Evolutionary conservation across 805 yeast species (phyloP), one percentile per base, ranked within the genome.

Genomic region (Blastobotrys chiropterorum): DNA sequence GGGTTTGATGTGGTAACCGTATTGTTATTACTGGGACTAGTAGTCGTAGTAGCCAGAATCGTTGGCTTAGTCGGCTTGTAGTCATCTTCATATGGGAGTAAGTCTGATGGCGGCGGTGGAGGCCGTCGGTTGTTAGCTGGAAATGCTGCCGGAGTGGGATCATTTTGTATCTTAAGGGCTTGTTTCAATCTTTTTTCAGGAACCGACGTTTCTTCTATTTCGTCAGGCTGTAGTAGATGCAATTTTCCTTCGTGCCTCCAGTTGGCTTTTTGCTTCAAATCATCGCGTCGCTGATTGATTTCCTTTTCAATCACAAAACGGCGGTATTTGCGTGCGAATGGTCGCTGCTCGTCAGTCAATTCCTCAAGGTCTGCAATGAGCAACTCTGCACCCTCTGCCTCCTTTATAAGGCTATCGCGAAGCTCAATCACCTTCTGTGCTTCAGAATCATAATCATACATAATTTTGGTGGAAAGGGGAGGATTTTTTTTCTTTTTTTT

Each of bases 301-400:
- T 44, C 26, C 45, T 52, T 52, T 30, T 52, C 51, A 13, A 52
- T 45, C 16, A 20, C 47, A 3, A 50, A 42, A 15, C 53, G 50
- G n/a, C 26, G 41, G 44, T 50, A 53, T 13, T 50, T 31, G 14
- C 17, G 40, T 30, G 46, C 26, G 42, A 50, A 48, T 16, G 46
- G 39, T 11, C 17, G 17, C 2, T 42, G 50, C n/a, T 53, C 51
- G 7, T 46, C 38, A 8, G 48, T 14, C n/a, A 50, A 20, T 11
- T 22, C 31, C 15, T 31, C 15, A 17, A 46, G 42, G 38, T 53
- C 49, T n/a, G 43, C 46, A 8, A n/a, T 45, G 31, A 39, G 22
- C 16, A 49, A 43, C 38, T 44, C 21, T 16, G 48, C 42, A 13
- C 17, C 38, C 38, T 46, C 51, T 11, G 52, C 49, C 7, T 42